Evolutionary conservation across 2,329 filamentous ascomycete species (phyloP).

Genomic region (Lanzia echinophila): DNA sequence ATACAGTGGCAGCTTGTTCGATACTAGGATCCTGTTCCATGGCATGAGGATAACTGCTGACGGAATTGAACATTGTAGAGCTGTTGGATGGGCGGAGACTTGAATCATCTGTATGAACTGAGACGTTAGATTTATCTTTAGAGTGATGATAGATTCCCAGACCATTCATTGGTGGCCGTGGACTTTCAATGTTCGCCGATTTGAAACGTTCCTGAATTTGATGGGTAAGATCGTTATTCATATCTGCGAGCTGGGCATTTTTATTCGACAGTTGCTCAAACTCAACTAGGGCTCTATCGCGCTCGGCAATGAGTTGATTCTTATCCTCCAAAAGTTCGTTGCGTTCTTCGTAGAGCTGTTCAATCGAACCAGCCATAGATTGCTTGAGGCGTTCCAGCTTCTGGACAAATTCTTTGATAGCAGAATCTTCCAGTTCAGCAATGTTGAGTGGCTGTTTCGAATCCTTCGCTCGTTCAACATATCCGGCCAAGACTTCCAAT

Average conservation of each 20-base stretch:
- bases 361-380: constrained; percentile 50
- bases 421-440: constrained; percentile 75
- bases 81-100: constrained; percentile 35
- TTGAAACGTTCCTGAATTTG: constrained; percentile 93
- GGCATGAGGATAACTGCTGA: constrained; percentile 26
- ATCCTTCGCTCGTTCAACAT: constrained; percentile 80
- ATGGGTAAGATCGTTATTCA: constrained; percentile 93
- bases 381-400: constrained; percentile 57
- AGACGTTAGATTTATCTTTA: constrained; percentile 41
- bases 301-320: constrained; percentile 71
- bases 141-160: constrained; percentile 54
- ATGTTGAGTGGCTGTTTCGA: constrained; percentile 74
- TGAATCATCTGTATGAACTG: constrained; percentile 27
- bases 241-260: constrained; percentile 86
- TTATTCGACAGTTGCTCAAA: constrained; percentile 93
- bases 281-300: constrained; percentile 88
- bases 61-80: constrained; percentile 30
- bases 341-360: constrained; percentile 61
- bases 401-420: constrained; percentile 86
- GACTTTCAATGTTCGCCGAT: constrained; percentile 54
- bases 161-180: constrained; percentile 38
- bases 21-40: constrained; percentile 31
- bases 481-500: constrained; percentile 80
- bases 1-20: constrained; percentile 27
- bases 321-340: constrained; percentile 82